Base-by-base conservation (phyloP, 768 basidiomycete species). In the Cystobasidium tubakii region DNA sequence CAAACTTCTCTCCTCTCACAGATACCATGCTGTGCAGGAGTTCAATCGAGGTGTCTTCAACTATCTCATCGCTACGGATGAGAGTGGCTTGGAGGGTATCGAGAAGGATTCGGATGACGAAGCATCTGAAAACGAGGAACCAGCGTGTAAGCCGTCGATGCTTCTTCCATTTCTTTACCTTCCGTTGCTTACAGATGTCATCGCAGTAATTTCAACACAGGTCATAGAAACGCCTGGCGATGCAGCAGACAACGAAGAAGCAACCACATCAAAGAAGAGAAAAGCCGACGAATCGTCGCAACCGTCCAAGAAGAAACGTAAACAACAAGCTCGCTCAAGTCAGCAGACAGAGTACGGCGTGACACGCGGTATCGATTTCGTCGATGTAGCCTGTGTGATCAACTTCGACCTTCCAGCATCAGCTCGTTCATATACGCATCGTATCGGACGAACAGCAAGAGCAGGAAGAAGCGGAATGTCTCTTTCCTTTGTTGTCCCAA, bases 21-120 rank as follows among this genome's bases (percentile, higher is more conserved):
- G 92, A 81, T 96, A 93, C 79, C 96, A 99, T 79, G 89, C 89
- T 1, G 96, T 99, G 0, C 94, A 99, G 78, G 96, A 97, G 81
- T 99, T 99, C 80, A 99, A 99, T 82, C 90, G 91, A 77, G 96
- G 96, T 1, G 91, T 96, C 9, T 98, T 97, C 78, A 93, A 99
- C 80, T 97, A 98, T 81, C 92, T 98, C 76, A 96, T 99, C 69
- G 96, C 96, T 0, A 95, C 94, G 12, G 95, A 98, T 79, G 96
- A 98, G 82, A 87, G 87, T 73, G 86, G 87, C 0, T 83, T 84
- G 1, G 83, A 83, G 1, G 82, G 83, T 0, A 86, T 86, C 71
- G 83, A 82, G 19, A 87, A 88, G 70, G 80, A 81, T n/a, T 84
- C 84, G 12, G 81, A 81, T 17, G 82, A 83, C 13, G 85, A 83